Conservation (phyloP, 2,329 filamentous ascomycete genomes). For the Talaromyces funiculosus region DNA sequence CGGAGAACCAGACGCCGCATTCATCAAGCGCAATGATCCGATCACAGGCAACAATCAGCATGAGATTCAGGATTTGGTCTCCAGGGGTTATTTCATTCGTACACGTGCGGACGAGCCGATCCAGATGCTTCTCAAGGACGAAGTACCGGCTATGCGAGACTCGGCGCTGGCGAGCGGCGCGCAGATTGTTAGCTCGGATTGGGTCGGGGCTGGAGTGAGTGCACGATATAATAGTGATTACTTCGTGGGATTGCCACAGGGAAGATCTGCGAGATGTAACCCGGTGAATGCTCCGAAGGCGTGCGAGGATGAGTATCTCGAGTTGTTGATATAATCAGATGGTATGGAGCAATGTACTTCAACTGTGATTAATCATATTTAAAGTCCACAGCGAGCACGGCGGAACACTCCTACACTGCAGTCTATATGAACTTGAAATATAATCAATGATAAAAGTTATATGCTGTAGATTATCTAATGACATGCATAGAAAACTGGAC, state of each 20-base stretch:
- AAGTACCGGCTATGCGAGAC: constrained; percentile 9
- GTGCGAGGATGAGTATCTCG: constrained; percentile 8
- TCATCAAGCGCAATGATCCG: constrained; percentile 14
- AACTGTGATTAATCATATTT: too few species aligned
- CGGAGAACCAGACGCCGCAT: constrained; percentile 13
- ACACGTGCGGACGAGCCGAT: constrained; percentile 14
- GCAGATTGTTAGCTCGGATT: constrained; percentile 14
- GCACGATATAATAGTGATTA: constrained; percentile 14
- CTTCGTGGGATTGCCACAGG: constrained; percentile 10
- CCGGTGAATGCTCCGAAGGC: constrained; percentile 9
- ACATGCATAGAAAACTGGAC: too few species aligned
- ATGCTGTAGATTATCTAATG: not conserved
- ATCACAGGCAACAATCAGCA: constrained; percentile 7
- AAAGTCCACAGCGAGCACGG: too few species aligned
- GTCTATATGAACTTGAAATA: too few species aligned
- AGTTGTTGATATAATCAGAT: not conserved
- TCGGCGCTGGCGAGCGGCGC: constrained; percentile 13
- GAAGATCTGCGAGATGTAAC: constrained; percentile 11
- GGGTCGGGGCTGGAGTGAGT: constrained; percentile 7
- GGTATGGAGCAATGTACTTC: too few species aligned
- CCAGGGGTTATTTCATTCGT: constrained; percentile 12
- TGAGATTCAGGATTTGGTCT: constrained; percentile 13
- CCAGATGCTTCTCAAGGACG: constrained; percentile 8
- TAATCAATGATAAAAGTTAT: too few species aligned
- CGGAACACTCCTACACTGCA: too few species aligned